Conservation (phyloP, 2,329 filamentous ascomycete species). For the Alternaria brassicicola region DNA sequence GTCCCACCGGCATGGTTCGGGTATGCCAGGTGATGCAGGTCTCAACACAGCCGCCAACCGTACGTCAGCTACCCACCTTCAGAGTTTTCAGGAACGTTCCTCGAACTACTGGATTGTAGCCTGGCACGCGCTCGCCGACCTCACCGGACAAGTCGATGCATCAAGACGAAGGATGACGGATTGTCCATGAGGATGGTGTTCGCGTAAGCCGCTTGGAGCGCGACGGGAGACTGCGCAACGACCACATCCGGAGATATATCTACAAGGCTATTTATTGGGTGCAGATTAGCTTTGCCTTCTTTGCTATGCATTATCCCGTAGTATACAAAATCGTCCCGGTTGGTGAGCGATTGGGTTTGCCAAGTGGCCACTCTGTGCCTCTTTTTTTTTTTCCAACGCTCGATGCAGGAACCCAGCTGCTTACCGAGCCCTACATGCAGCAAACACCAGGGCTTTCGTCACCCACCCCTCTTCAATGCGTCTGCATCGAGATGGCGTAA, state of each 20-base stretch:
- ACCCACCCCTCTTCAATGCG: slow-evolving; percentile 10
- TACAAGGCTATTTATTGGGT: slow-evolving; percentile 30
- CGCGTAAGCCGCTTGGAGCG: slow-evolving; percentile 31
- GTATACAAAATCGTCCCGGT: background rate
- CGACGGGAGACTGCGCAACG: slow-evolving; percentile 14
- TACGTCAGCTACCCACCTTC: slow-evolving; percentile 29
- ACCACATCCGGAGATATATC: slow-evolving; percentile 15
- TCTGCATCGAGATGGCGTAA: slow-evolving; percentile 27
- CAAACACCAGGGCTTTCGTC: slow-evolving; percentile 6
- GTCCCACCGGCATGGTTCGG: slow-evolving; percentile 37
- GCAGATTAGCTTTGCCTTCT: slow-evolving; percentile 24
- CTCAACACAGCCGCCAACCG: slow-evolving; percentile 25
- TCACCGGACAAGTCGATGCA: slow-evolving; percentile 15
- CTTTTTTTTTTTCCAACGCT: slow-evolving; percentile 2
- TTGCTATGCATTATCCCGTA: slow-evolving; percentile 13
- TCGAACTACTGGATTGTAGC: background rate
- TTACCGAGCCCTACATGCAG: slow-evolving; percentile 5
- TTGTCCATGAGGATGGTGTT: slow-evolving; percentile 15
- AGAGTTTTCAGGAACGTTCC: slow-evolving; percentile 24
- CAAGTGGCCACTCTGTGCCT: background rate
- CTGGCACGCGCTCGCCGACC: slow-evolving; percentile 12
- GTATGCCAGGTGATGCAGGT: slow-evolving; percentile 41
- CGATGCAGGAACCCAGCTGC: slow-evolving; percentile 19
- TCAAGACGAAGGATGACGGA: slow-evolving; percentile 17
- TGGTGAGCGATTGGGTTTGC: background rate